Evolutionary conservation across 116 monocot genomes (phyloP), one percentile per base, ranked within the genome.

Genomic region (Posidonia oceanica): DNA sequence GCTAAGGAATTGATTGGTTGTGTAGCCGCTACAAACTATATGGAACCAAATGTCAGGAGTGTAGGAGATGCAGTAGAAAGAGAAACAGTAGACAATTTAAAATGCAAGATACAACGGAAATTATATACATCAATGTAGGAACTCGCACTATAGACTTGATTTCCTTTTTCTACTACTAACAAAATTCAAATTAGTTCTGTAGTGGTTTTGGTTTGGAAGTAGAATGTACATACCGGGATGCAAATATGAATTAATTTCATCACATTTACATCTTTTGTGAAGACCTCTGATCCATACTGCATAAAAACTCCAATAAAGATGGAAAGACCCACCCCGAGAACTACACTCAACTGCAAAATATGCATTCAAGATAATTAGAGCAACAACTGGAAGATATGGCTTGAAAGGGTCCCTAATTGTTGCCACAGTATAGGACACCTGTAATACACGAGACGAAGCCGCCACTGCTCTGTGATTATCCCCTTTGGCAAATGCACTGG

Each of bases 1-100:
- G 91, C 88, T 75, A 96, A 58, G 7, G 91, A 80, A 77, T 96
- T 96, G 8, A 96, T 80, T 11, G 91, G 88, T 66, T 96, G 95
- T n/a, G 95, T 91, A n/a, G 79, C 79, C 22, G 81, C 91, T 54
- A 96, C 95, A 79, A 96, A 96, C 95, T 96, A 80, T 20, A 44
- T 41, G 36, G 2, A 48, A 70, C 29, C 39, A 38, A 48, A 48
- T 54, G 7, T 37, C 4, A 74, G 40, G 37, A 52, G 0, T 21
- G 36, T 7, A 10, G 36, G 18, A 22, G 14, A 41, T 8, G 13
- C 5, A 38, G 39, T 41, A 41, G 39, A 17, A 15, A 4, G 0
- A 65, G 69, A 20, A 4, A 2, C 11, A 29, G 39, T 62, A 1
- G 7, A 62, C 12, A 22, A 6, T 11, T 62, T 62, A 36, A 36